Evolutionary conservation across 768 basidiomycete species (phyloP).

Genomic region (Tephrocybe sp.): DNA sequence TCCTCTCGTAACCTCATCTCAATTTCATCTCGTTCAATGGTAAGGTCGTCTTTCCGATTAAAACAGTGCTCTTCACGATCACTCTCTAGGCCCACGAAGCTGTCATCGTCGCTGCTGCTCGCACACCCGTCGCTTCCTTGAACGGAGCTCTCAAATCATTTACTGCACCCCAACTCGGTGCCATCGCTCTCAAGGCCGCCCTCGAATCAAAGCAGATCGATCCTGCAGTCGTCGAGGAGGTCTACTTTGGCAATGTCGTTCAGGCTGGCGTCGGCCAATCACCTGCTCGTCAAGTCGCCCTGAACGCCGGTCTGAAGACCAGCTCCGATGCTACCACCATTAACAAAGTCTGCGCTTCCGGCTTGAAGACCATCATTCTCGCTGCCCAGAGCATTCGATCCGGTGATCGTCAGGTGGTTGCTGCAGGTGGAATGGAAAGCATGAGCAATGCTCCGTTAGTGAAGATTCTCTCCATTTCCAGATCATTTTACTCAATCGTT

Average conservation of each 20-base stretch:
- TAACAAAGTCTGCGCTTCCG: slow-evolving; percentile 99
- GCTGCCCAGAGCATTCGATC: slow-evolving; percentile 88
- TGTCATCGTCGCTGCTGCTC: slow-evolving; percentile 90
- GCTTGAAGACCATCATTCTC: slow-evolving; percentile 93
- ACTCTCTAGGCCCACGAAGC: slow-evolving; percentile 64
- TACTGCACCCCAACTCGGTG: slow-evolving; percentile 90
- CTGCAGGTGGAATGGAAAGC: slow-evolving; percentile 98
- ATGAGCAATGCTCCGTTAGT: slow-evolving; percentile 99
- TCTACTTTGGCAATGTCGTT: slow-evolving; percentile 97
- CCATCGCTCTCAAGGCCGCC: slow-evolving; percentile 87
- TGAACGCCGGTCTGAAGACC: slow-evolving; percentile 79
- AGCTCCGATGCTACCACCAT: slow-evolving; percentile 96
- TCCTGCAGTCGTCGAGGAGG: slow-evolving; percentile 85
- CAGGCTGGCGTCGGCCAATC: slow-evolving; percentile 98
- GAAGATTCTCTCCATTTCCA: slow-evolving; percentile 1
- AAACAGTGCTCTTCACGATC: slow-evolving; percentile 5
- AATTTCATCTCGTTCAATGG: slow-evolving; percentile 53
- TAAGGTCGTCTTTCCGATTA: slow-evolving; percentile 22
- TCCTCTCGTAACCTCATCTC: slow-evolving; percentile 38
- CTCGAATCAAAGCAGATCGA: slow-evolving; percentile 78
- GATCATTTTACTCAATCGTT: neutral
- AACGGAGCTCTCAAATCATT: slow-evolving; percentile 87
- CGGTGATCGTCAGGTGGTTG: slow-evolving; percentile 84
- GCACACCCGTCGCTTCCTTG: slow-evolving; percentile 93
- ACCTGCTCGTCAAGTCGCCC: slow-evolving; percentile 97